These are phyloP conservation scores for Protomyces arabidopsidicola DNA, from an alignment of 1,139 yeast genomes.

Conservation along the genomic window DNA sequence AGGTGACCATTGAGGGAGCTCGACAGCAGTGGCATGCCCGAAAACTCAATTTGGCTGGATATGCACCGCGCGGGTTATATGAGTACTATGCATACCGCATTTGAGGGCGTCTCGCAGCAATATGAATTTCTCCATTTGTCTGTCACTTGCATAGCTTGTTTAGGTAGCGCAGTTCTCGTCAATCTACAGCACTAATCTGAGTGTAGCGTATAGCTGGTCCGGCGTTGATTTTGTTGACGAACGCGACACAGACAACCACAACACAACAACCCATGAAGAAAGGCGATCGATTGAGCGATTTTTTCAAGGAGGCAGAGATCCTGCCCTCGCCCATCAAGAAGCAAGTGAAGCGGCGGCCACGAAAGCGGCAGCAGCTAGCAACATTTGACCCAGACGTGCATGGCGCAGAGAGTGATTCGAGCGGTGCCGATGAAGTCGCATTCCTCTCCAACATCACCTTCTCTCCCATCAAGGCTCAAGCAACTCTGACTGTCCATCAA, in stretches of 20 bases:
- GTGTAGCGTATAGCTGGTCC: neutral
- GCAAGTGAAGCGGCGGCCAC: neutral
- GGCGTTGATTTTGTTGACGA: neutral
- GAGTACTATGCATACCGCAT: conserved; percentile 22
- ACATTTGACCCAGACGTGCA: conserved; percentile 16
- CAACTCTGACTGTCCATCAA: neutral
- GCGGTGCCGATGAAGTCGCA: conserved; percentile 12
- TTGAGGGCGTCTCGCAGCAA: no score
- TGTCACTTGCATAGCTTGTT: neutral
- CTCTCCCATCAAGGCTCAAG: conserved; percentile 1
- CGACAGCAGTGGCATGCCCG: conserved; percentile 18
- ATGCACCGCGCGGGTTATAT: conserved; percentile 17
- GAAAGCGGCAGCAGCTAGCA: neutral
- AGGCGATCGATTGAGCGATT: neutral
- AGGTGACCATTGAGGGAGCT: neutral
- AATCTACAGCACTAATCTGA: neutral
- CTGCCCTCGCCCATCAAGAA: neutral
- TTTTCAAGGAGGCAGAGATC: neutral
- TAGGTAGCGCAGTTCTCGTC: neutral
- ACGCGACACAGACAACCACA: neutral
- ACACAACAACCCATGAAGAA: neutral
- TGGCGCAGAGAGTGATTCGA: neutral
- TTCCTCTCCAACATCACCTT: conserved; percentile 5
- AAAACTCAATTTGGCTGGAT: conserved; percentile 5
- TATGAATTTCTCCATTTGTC: no score